These are phyloP conservation scores for Aureobasidium subglaciale DNA, from an alignment of 2,329 filamentous ascomycete genomes.

Conservation along the genomic window DNA sequence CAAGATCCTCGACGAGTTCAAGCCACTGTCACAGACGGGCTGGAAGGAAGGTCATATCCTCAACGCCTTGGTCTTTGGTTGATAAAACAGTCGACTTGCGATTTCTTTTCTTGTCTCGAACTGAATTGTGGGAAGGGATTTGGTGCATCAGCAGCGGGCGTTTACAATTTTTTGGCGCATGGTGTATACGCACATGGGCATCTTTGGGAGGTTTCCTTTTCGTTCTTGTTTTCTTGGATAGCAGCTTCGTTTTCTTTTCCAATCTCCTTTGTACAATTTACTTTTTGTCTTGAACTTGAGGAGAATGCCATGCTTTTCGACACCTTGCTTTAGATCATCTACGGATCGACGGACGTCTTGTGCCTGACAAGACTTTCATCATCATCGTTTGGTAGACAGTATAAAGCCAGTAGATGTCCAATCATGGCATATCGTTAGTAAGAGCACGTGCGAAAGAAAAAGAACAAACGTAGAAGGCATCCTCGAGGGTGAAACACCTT, in stretches of 20 bases:
- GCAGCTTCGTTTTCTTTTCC: not conserved
- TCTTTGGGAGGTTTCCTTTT: not conserved
- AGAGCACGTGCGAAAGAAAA: not conserved
- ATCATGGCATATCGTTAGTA: too few species aligned
- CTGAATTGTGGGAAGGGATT: not conserved
- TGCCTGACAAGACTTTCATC: too few species aligned
- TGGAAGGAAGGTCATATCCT: conserved; percentile 71
- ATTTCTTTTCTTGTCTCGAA: not conserved
- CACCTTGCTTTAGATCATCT: too few species aligned
- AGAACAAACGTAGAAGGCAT: not conserved
- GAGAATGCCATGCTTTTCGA: too few species aligned
- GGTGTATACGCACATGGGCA: not conserved
- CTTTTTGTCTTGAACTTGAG: too few species aligned
- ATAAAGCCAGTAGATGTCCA: too few species aligned
- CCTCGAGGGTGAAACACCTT: too few species aligned
- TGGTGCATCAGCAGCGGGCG: conserved; percentile 11
- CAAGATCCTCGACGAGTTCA: conserved; percentile 64
- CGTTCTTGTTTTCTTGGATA: not conserved
- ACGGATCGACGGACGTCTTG: too few species aligned
- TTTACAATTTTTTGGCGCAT: not conserved
- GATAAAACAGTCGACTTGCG: not conserved
- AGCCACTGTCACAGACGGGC: conserved; percentile 60
- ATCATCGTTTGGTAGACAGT: too few species aligned
- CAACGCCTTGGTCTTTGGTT: conserved; percentile 61
- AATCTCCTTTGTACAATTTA: not conserved